phyloP scores from a whole-genome alignment of 257 asterid genomes.

The Sherardia arvensis region DNA sequence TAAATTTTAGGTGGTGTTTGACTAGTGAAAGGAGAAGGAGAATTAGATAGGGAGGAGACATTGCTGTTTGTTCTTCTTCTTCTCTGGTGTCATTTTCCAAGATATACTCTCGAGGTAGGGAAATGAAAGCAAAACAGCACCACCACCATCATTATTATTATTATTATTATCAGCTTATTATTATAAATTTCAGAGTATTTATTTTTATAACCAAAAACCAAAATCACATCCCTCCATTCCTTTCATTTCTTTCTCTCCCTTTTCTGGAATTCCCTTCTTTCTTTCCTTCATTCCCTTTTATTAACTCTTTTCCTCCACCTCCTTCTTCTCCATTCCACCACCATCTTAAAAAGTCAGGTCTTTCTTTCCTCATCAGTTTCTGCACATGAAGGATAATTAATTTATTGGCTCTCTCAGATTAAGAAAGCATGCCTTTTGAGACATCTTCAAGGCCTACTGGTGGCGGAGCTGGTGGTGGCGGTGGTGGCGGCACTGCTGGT shows the following conservation, averaged over 20 bases:
- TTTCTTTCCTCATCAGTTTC: constrained; percentile 17
- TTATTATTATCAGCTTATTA: neutral
- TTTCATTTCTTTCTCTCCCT: constrained; percentile 6
- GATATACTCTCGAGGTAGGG: constrained; percentile 67
- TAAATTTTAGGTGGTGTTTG: constrained; percentile 25
- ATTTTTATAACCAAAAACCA: constrained; percentile 7
- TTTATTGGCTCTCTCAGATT: neutral
- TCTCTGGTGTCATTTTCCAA: constrained; percentile 70
- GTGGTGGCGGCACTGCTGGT: neutral
- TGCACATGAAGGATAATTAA: neutral
- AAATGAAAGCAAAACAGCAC: constrained; percentile 11
- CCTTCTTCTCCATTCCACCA: constrained; percentile 11
- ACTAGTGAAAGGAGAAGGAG: constrained; percentile 15
- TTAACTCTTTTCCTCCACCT: constrained; percentile 6
- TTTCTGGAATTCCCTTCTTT: constrained; percentile 28
- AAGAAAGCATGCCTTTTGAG: constrained; percentile 40
- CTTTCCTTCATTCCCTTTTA: constrained; percentile 14
- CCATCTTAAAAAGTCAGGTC: constrained; percentile 1
- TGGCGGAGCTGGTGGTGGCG: neutral
- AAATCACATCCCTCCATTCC: constrained; percentile 5
- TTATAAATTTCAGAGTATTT: no score
- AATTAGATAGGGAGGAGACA: constrained; percentile 44
- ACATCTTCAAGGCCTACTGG: constrained; percentile 18
- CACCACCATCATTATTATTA: neutral
- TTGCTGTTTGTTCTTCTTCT: constrained; percentile 20